Evolutionary conservation across 345 rosid genomes (phyloP), one percentile per base, ranked within the genome.

Genomic region (Cardamine chenopodiifolia): DNA sequence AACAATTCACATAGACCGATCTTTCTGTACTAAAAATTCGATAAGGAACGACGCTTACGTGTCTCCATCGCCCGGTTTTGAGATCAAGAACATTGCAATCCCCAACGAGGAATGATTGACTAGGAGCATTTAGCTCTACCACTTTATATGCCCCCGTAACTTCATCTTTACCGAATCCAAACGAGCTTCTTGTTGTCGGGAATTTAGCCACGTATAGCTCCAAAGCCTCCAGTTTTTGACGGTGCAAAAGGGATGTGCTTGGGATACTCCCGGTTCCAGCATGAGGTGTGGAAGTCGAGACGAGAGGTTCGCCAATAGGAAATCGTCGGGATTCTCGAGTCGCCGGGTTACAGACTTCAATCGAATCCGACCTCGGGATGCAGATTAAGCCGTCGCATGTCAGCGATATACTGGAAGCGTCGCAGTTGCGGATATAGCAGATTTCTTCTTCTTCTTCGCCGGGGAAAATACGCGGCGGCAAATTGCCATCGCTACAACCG

Each of bases 131-230:
- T 17, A 58, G 44, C 28, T 58, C 9, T 6, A 58, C 63, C n/a
- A 58, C 42, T 10, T 58, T 58, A 32, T 58, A 58, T 19, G 5
- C 63, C 1, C 42, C 26, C 0, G 63, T 58, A 32, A 58, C 63
- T 57, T 31, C 62, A 32, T 57, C 62, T 57, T 57, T 32, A 57
- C 42, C 62, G 42, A 57, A 57, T 32, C 62, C 62, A 32, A 31
- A 57, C 42, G 62, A 32, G 62, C 54, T 19, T 9, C 1, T 49
- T 49, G 26, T 10, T 11, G 13, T 49, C 25, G 54, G 54, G 25
- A 18, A 37, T 11, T 12, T 2, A 37, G 42, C 42, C 42, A 39
- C 44, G 40, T 10, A 0, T 35, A 3, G 13, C 44, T 39, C 42
- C 14, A 2, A 35, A 28, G 4, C 29, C 29, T 28, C 31, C 31